Evolutionary conservation across 2,329 filamentous ascomycete genomes (phyloP).

Genomic region (Fusarium brevicatenulatum): DNA sequence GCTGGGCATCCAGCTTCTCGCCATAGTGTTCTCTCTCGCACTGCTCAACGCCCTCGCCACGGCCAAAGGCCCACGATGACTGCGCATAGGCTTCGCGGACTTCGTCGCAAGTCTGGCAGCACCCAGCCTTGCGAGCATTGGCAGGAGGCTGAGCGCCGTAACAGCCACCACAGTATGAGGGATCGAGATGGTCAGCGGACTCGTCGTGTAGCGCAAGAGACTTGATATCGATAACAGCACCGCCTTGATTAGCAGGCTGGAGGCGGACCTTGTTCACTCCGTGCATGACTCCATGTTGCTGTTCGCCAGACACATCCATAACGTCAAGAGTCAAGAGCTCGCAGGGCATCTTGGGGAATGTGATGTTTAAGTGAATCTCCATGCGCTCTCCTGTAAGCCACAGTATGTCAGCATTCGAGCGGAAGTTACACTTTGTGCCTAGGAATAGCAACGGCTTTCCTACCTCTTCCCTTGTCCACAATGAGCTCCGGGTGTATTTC

Average conservation of each 20-base stretch:
- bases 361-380: slow-evolving; percentile 98
- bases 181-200: slow-evolving; percentile 81
- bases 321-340: slow-evolving; percentile 96
- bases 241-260: slow-evolving; percentile 76
- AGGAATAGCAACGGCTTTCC: not conserved
- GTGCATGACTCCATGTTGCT: slow-evolving; percentile 93
- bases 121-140: slow-evolving; percentile 81
- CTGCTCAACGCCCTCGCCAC: slow-evolving; percentile 92
- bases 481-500: slow-evolving; percentile 91
- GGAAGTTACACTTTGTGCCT: not conserved
- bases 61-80: slow-evolving; percentile 92
- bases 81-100: slow-evolving; percentile 93
- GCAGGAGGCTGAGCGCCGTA: slow-evolving; percentile 83
- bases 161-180: slow-evolving; percentile 91
- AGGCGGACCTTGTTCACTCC: slow-evolving; percentile 93
- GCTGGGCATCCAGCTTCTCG: slow-evolving; percentile 86
- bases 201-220: slow-evolving; percentile 74
- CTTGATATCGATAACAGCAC: slow-evolving; percentile 76
- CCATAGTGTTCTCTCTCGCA: slow-evolving; percentile 94
- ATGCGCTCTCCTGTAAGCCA: slow-evolving; percentile 82
- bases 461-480: slow-evolving; percentile 95
- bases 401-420: slow-evolving; percentile 36
- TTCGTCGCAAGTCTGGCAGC: slow-evolving; percentile 97
- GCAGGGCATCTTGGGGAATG: slow-evolving; percentile 92
- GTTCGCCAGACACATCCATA: slow-evolving; percentile 98